These are phyloP conservation scores for Diaporthe amygdali DNA, from an alignment of 2,329 filamentous ascomycete genomes.

Conservation along the genomic window DNA sequence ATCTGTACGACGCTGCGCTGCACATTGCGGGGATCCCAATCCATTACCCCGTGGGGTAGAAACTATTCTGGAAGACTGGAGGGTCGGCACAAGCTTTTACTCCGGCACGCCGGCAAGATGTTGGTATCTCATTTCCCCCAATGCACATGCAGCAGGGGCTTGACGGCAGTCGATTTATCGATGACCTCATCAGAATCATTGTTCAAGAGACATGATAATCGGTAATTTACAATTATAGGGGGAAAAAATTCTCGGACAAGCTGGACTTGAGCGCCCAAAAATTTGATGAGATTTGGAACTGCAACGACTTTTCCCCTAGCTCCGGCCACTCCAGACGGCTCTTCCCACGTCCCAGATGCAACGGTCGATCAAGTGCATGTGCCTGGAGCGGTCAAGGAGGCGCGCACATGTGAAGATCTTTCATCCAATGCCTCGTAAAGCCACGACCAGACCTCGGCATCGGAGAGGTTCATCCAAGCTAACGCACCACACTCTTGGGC, in stretches of 20 bases:
- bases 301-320: neutral
- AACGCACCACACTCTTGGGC: neutral
- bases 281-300: neutral
- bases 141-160: slow-evolving; percentile 5
- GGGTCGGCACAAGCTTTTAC: neutral
- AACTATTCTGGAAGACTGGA: neutral
- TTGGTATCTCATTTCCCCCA: neutral
- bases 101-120: neutral
- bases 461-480: neutral
- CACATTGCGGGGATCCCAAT: neutral
- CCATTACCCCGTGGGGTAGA: slow-evolving; percentile 8
- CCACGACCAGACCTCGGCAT: slow-evolving; percentile 4
- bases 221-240: neutral
- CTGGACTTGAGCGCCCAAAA: neutral
- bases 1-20: slow-evolving; percentile 2
- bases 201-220: neutral
- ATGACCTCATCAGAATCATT: neutral
- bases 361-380: neutral
- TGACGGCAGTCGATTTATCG: neutral
- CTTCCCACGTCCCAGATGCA: neutral
- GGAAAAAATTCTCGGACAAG: neutral
- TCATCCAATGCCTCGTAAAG: neutral
- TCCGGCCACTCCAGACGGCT: neutral
- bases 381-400: neutral
- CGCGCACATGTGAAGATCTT: neutral